Conservation (phyloP, 148 eudicot genomes). For the Simmondsia chinensis region DNA sequence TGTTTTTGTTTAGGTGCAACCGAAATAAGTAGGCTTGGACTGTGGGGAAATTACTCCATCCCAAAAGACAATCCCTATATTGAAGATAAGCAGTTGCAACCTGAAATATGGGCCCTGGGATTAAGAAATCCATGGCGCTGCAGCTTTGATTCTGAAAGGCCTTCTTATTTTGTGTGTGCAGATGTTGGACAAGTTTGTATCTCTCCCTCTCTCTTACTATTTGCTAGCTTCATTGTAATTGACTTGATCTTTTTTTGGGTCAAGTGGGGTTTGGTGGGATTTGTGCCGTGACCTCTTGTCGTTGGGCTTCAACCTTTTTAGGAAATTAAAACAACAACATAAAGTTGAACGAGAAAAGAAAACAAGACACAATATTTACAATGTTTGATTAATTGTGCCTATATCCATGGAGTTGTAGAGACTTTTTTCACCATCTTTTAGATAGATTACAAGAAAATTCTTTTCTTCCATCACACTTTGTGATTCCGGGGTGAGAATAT, state of each 20-base stretch:
- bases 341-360: too few species aligned
- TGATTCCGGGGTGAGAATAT: too few species aligned
- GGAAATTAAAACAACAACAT: too few species aligned
- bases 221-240: background rate
- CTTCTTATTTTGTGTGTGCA: slow-evolving; percentile 77
- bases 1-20: slow-evolving; percentile 38
- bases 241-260: background rate
- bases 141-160: slow-evolving; percentile 78
- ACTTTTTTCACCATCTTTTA: too few species aligned
- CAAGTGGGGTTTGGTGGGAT: too few species aligned
- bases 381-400: too few species aligned
- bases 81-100: slow-evolving; percentile 39
- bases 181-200: slow-evolving; percentile 69
- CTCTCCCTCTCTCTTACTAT: background rate
- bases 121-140: slow-evolving; percentile 90
- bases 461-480: too few species aligned
- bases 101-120: slow-evolving; percentile 91
- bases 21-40: slow-evolving; percentile 33
- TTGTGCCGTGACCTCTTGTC: too few species aligned
- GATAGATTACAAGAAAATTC: too few species aligned
- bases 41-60: slow-evolving; percentile 87
- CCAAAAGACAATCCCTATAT: slow-evolving; percentile 71
- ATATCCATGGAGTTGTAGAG: too few species aligned
- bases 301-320: too few species aligned
- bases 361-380: too few species aligned